Evolutionary conservation across 352 stramenopile genomes (phyloP).

Genomic region (Globisporangium iwayamae): DNA sequence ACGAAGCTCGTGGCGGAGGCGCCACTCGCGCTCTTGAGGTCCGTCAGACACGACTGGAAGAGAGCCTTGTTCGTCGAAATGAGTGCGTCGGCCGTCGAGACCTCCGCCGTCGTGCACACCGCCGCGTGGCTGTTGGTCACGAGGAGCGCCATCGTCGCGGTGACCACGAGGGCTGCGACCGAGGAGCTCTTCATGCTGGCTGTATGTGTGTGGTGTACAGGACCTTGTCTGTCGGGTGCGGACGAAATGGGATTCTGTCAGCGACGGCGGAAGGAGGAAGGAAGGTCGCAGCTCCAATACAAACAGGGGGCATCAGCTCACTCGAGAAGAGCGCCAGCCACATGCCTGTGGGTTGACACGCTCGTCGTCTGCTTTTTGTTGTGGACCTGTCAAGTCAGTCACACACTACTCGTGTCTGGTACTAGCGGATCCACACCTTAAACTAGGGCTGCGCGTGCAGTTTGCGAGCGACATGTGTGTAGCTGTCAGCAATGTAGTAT

Average conservation of each 20-base stretch:
- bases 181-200: constrained; percentile 9
- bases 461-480: neutral
- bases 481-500: too few relatives aligned
- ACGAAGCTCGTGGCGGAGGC: constrained; percentile 18
- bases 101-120: constrained; percentile 8
- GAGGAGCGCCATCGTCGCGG: neutral
- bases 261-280: neutral
- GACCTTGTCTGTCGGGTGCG: neutral
- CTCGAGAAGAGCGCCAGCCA: neutral
- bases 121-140: neutral
- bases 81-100: constrained; percentile 12
- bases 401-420: neutral
- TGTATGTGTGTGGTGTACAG: neutral
- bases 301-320: neutral
- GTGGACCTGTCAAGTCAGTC: constrained; percentile 9
- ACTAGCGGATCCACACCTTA: neutral
- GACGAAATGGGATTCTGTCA: constrained; percentile 6
- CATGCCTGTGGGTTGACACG: constrained; percentile 3
- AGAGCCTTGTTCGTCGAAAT: constrained; percentile 17
- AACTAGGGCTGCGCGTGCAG: neutral
- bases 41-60: constrained; percentile 14
- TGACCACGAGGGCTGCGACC: neutral
- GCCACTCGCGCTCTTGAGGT: constrained; percentile 13
- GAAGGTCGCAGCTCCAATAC: neutral
- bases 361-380: neutral